Evolutionary conservation across 1,284 basidiomycete species (phyloP).

Genomic region (Pascua sp.): DNA sequence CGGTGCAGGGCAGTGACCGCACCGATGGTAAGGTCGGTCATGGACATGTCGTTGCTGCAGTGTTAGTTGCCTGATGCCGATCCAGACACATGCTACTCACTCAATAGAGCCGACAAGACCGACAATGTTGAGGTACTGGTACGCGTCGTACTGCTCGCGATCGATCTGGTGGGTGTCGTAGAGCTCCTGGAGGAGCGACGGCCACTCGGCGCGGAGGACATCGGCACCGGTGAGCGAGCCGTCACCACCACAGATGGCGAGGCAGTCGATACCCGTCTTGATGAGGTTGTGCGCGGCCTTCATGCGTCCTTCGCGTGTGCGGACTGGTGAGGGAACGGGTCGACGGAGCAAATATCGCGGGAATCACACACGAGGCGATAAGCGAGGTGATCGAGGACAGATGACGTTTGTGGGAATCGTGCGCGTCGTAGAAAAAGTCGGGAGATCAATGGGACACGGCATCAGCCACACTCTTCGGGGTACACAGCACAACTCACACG

Average conservation of each 20-base stretch:
- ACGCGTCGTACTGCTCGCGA: constrained; percentile 64
- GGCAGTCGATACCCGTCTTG: constrained; percentile 91
- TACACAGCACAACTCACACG: constrained; percentile 52
- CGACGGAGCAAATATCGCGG: background rate
- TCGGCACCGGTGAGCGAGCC: constrained; percentile 95
- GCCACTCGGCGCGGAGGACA: constrained; percentile 91
- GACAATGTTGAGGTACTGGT: constrained; percentile 88
- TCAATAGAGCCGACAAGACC: constrained; percentile 98
- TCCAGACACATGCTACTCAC: constrained; percentile 25
- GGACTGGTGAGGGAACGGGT: constrained; percentile 51
- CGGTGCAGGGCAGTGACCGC: constrained; percentile 91
- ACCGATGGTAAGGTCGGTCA: constrained; percentile 96
- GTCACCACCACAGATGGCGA: constrained; percentile 95
- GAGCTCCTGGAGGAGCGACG: constrained; percentile 69
- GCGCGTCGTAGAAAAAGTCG: background rate
- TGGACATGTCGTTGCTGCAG: constrained; percentile 83
- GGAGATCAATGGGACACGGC: too few species aligned
- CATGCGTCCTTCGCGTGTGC: constrained; percentile 78
- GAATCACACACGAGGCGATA: background rate
- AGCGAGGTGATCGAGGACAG: background rate
- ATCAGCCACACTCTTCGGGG: background rate
- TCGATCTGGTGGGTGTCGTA: constrained; percentile 66
- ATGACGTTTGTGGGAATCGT: background rate
- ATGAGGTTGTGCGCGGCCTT: constrained; percentile 87
- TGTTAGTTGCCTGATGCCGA: constrained; percentile 2